Conservation (phyloP, 257 asterid genomes). For the Handroanthus guayacan region DNA sequence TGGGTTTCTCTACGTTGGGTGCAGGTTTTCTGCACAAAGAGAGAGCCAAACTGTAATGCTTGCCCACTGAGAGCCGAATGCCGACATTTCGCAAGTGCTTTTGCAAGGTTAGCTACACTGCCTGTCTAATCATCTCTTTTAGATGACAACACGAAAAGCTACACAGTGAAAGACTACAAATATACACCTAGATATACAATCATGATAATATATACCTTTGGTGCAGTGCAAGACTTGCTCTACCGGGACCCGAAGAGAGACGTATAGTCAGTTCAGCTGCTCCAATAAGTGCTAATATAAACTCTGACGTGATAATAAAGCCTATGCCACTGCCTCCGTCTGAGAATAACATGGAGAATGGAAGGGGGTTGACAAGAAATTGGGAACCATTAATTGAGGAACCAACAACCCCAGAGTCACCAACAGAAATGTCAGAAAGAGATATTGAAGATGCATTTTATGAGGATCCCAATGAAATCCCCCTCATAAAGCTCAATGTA, state of each 20-base stretch:
- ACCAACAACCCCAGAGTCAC: constrained; percentile 79
- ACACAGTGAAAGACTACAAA: constrained; percentile 25
- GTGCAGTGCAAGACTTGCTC: constrained; percentile 94
- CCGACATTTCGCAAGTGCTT: constrained; percentile 97
- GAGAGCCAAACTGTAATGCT: constrained; percentile 92
- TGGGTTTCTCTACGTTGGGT: constrained; percentile 26
- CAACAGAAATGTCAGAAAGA: constrained; percentile 54
- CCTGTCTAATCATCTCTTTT: constrained; percentile 25
- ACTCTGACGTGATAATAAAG: constrained; percentile 37
- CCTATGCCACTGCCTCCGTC: constrained; percentile 59
- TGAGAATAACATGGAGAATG: constrained; percentile 46
- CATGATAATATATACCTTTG: constrained; percentile 33
- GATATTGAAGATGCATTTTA: constrained; percentile 85
- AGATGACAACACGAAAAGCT: background rate
- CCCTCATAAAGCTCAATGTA: constrained; percentile 72
- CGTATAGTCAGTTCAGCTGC: constrained; percentile 43
- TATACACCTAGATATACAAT: background rate
- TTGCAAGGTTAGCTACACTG: constrained; percentile 74
- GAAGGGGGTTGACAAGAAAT: constrained; percentile 39
- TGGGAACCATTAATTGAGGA: constrained; percentile 83
- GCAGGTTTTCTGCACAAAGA: constrained; percentile 99
- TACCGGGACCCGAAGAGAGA: constrained; percentile 81
- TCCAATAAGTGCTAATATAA: constrained; percentile 41
- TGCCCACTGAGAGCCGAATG: constrained; percentile 97
- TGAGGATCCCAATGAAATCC: constrained; percentile 91